Percentiles rank a stretch among this genome's conserved stretches.
Conservation (phyloP, 73 alveolate species). For the Paramecium octaurelia region DNA sequence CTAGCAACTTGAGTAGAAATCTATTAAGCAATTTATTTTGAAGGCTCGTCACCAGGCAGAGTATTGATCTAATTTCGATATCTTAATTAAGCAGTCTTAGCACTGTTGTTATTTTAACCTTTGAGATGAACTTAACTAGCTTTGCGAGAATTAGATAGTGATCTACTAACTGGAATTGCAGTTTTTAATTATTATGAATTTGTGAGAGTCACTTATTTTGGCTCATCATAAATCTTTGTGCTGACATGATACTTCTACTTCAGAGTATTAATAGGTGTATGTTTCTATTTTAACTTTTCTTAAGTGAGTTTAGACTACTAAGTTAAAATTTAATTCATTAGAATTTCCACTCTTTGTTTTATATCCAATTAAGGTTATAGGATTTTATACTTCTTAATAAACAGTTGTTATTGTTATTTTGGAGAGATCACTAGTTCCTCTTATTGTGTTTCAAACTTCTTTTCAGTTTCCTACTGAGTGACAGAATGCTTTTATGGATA, state of each 20-base stretch:
- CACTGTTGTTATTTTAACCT: not conserved
- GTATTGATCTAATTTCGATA: not conserved
- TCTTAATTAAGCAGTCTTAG: not conserved
- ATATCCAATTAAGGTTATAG: not conserved
- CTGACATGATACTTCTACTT: not conserved
- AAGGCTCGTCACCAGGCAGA: not conserved
- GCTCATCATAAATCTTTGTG: not conserved
- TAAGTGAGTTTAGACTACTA: not conserved
- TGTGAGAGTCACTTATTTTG: not conserved
- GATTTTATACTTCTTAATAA: not conserved
- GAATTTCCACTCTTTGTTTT: not conserved
- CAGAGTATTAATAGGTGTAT: not conserved
- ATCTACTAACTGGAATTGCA: slow-evolving; percentile 9
- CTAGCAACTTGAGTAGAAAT: not conserved
- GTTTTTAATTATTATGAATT: not conserved
- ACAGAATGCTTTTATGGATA: not conserved
- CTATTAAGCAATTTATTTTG: slow-evolving; percentile 1
- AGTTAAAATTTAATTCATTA: slow-evolving; percentile 4
- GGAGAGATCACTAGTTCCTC: not conserved
- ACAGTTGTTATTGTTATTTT: not conserved
- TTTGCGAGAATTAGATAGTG: slow-evolving; percentile 28
- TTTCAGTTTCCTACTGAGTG: not conserved
- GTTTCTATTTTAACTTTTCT: not conserved
- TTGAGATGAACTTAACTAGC: not conserved
- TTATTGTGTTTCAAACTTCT: not conserved